phyloP scores from a whole-genome alignment of 2,329 filamentous ascomycete species.

The Alternaria triticina region DNA sequence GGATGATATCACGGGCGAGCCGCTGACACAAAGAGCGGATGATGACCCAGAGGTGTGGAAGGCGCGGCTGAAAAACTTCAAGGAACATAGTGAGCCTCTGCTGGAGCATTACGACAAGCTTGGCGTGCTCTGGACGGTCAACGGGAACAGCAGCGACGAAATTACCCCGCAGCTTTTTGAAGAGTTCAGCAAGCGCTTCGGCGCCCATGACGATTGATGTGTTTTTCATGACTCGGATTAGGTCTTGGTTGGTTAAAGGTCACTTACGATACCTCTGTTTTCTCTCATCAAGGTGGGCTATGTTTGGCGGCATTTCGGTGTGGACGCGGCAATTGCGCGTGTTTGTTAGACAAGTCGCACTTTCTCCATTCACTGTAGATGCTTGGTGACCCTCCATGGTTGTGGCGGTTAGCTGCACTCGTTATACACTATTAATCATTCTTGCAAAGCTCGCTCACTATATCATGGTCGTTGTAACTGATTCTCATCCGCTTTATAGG shows the following conservation, averaged over 20 bases:
- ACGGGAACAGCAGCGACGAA: slow-evolving; percentile 90
- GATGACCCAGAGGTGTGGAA: slow-evolving; percentile 89
- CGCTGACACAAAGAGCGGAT: slow-evolving; percentile 80
- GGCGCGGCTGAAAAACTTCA: slow-evolving; percentile 79
- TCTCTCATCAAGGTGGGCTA: background rate
- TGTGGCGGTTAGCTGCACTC: slow-evolving; percentile 8
- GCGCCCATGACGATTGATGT: slow-evolving; percentile 27
- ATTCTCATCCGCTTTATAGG: background rate
- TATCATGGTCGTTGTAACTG: background rate
- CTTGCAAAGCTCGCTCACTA: background rate
- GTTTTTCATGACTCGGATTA: background rate
- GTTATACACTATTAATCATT: slow-evolving; percentile 4
- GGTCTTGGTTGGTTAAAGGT: slow-evolving; percentile 5
- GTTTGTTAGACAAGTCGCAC: slow-evolving; percentile 12
- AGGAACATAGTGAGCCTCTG: slow-evolving; percentile 83
- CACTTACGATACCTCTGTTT: slow-evolving; percentile 5
- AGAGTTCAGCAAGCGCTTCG: slow-evolving; percentile 83
- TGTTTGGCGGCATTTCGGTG: background rate
- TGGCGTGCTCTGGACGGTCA: slow-evolving; percentile 84
- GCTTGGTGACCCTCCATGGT: slow-evolving; percentile 10
- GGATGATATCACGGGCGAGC: slow-evolving; percentile 91
- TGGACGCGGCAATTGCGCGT: background rate
- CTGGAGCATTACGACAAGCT: slow-evolving; percentile 87
- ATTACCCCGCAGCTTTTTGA: slow-evolving; percentile 87
- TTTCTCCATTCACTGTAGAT: slow-evolving; percentile 26